phyloP scores from a whole-genome alignment of 768 basidiomycete species.

The Termitomyces eurrhizus region DNA sequence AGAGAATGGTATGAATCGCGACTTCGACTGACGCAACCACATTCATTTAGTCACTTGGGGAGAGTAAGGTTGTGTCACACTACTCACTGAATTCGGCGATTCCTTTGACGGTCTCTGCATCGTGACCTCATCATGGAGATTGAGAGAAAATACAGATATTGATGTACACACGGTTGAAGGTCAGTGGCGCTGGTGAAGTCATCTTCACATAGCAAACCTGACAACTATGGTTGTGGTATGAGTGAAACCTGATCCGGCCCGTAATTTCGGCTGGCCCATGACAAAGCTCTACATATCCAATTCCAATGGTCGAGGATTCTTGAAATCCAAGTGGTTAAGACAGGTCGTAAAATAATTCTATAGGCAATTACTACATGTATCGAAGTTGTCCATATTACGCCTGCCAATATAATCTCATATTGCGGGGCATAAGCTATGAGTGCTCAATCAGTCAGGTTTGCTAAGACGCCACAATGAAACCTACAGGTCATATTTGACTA shows the following conservation, averaged over 20 bases:
- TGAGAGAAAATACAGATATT: neutral
- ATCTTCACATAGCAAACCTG: constrained; percentile 14
- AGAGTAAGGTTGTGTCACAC: neutral
- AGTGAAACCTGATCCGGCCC: neutral
- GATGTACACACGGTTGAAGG: constrained; percentile 29
- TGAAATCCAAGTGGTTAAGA: neutral
- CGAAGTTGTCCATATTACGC: neutral
- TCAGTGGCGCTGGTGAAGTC: constrained; percentile 26
- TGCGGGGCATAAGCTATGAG: constrained; percentile 21
- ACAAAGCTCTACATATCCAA: neutral
- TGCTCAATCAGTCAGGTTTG: neutral
- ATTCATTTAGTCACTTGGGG: neutral
- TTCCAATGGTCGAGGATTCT: neutral
- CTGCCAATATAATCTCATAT: constrained; percentile 16
- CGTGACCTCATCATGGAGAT: constrained; percentile 3
- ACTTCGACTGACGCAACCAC: constrained; percentile 71
- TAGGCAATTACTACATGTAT: constrained; percentile 2
- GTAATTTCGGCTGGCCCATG: neutral
- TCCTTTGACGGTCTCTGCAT: constrained; percentile 56
- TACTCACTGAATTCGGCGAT: constrained; percentile 74
- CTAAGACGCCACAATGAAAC: constrained; percentile 22
- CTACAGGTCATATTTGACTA: constrained; percentile 85
- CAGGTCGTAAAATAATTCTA: neutral
- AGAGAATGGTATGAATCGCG: constrained; percentile 89
- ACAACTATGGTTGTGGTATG: neutral